Percentiles rank a stretch among this genome's conserved stretches.
Evolutionary conservation across 257 asterid genomes (phyloP).

Genomic region (Gardenia jasminoides): DNA sequence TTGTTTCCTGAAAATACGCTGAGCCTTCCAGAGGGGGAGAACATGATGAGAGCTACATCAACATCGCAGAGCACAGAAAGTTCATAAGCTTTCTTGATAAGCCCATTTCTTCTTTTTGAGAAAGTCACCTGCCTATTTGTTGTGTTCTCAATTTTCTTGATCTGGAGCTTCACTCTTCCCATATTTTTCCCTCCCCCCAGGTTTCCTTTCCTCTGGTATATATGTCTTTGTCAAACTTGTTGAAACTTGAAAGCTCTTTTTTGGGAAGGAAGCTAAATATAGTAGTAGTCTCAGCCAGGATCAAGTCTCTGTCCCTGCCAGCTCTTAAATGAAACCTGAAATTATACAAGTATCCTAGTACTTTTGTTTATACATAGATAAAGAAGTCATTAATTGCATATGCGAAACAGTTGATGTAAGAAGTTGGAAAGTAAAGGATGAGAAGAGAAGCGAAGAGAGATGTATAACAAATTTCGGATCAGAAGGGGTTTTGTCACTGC

Average conservation of each 20-base stretch:
- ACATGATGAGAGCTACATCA: slow-evolving; percentile 93
- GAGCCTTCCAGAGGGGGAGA: slow-evolving; percentile 90
- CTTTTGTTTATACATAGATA: neutral
- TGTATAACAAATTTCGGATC: slow-evolving; percentile 13
- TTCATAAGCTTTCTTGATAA: slow-evolving; percentile 94
- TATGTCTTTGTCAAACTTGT: neutral
- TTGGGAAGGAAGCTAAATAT: slow-evolving; percentile 39
- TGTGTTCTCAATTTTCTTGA: slow-evolving; percentile 90
- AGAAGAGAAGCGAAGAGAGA: slow-evolving; percentile 20
- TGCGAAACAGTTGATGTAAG: slow-evolving; percentile 6
- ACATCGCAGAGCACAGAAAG: slow-evolving; percentile 97
- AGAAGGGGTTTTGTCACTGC: slow-evolving; percentile 48
- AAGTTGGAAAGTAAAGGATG: slow-evolving; percentile 17
- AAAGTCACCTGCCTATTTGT: slow-evolving; percentile 98
- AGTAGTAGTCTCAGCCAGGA: slow-evolving; percentile 17
- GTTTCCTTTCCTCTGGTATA: slow-evolving; percentile 14
- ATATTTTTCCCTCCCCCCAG: slow-evolving; percentile 19
- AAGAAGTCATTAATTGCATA: slow-evolving; percentile 6
- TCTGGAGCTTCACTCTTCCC: slow-evolving; percentile 97
- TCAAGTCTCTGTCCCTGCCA: slow-evolving; percentile 13
- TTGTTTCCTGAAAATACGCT: slow-evolving; percentile 72
- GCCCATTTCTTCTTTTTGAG: slow-evolving; percentile 95
- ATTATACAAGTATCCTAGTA: neutral
- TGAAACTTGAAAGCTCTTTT: slow-evolving; percentile 3
- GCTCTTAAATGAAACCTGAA: slow-evolving; percentile 14